Conservation (phyloP, 768 basidiomycete genomes). For the Lentinula raphanica region DNA sequence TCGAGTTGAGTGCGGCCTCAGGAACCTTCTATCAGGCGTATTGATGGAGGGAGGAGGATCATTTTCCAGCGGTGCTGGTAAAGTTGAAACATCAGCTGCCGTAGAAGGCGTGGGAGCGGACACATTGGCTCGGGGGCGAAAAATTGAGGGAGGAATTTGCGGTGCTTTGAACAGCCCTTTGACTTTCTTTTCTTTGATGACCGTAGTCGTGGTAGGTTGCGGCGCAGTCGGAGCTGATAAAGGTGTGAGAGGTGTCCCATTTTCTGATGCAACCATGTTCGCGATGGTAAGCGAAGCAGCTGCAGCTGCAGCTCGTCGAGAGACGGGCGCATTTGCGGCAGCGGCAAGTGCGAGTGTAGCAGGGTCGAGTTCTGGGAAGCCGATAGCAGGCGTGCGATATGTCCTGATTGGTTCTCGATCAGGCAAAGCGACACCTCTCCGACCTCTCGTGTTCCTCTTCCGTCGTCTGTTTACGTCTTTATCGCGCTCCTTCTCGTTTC, state of each 20-base stretch:
- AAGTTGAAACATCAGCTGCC: constrained; percentile 53
- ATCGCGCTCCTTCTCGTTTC: constrained; percentile 88
- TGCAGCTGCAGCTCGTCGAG: constrained; percentile 80
- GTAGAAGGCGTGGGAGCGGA: constrained; percentile 61
- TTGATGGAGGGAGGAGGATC: constrained; percentile 46
- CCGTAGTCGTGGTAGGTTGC: constrained; percentile 31
- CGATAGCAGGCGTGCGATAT: constrained; percentile 82
- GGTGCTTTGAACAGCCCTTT: constrained; percentile 76
- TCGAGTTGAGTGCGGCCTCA: constrained; percentile 50
- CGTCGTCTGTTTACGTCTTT: constrained; percentile 85
- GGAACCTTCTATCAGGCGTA: constrained; percentile 35
- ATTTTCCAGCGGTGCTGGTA: constrained; percentile 57
- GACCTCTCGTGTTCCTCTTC: constrained; percentile 77
- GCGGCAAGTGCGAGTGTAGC: constrained; percentile 62
- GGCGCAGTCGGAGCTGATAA: constrained; percentile 32
- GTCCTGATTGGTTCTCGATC: constrained; percentile 93
- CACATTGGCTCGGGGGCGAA: constrained; percentile 58
- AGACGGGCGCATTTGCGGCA: constrained; percentile 62
- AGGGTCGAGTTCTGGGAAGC: constrained; percentile 75
- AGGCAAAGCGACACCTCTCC: constrained; percentile 77
- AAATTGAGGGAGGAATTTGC: constrained; percentile 43
- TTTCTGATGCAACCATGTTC: constrained; percentile 89
- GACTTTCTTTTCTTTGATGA: constrained; percentile 60
- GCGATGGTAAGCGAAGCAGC: constrained; percentile 82
- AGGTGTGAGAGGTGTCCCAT: constrained; percentile 59